Percentiles rank a stretch among this genome's conserved stretches.
These are phyloP conservation scores for Trichoderma guizhouense DNA, from an alignment of 2,329 filamentous ascomycete species.

Conservation along the genomic window DNA sequence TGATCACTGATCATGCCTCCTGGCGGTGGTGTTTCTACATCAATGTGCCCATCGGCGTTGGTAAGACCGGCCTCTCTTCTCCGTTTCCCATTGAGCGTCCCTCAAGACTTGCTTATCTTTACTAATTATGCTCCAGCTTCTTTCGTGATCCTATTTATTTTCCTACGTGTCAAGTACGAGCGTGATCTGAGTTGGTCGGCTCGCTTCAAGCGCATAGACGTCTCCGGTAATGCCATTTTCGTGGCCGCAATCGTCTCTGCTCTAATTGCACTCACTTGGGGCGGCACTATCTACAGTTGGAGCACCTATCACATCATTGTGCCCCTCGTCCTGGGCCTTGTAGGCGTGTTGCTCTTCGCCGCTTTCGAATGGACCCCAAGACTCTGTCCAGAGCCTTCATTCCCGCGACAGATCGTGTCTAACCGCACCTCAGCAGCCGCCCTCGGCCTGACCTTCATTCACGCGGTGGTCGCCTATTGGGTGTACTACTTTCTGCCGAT, in stretches of 20 bases:
- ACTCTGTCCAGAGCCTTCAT: background rate
- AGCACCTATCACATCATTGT: slow-evolving; percentile 35
- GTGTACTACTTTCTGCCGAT: slow-evolving; percentile 2
- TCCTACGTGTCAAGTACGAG: slow-evolving; percentile 35
- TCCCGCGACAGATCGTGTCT: background rate
- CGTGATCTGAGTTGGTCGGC: background rate
- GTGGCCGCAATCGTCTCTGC: slow-evolving; percentile 35
- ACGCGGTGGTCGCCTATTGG: background rate
- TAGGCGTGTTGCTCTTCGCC: slow-evolving; percentile 14
- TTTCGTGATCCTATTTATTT: slow-evolving; percentile 24
- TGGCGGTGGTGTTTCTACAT: slow-evolving; percentile 49
- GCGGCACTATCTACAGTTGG: slow-evolving; percentile 43
- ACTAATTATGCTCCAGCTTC: background rate
- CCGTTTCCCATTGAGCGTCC: too few relatives aligned
- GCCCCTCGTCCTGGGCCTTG: slow-evolving; percentile 41
- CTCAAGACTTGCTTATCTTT: too few relatives aligned
- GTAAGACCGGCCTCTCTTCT: slow-evolving; percentile 23
- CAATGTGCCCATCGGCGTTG: slow-evolving; percentile 39
- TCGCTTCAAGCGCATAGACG: background rate
- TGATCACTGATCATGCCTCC: slow-evolving; percentile 27
- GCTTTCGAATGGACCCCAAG: background rate
- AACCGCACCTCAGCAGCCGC: slow-evolving; percentile 7
- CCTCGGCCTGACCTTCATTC: background rate
- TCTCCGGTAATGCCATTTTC: slow-evolving; percentile 40
- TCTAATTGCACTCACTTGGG: slow-evolving; percentile 44